Conservation (phyloP, 768 basidiomycete genomes). For the Lactarius hengduanensis region DNA sequence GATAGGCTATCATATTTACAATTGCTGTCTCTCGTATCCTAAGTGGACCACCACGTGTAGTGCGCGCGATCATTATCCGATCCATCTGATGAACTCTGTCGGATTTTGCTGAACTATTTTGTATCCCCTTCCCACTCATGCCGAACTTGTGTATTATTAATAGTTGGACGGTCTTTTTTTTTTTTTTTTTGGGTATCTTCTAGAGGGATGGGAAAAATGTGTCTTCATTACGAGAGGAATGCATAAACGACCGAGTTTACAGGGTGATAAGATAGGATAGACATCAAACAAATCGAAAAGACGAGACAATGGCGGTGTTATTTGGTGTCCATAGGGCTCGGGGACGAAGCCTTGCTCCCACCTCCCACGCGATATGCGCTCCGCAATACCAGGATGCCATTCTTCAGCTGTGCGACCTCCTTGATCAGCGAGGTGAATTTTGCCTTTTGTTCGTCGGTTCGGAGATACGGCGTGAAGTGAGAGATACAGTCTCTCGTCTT, state of each 20-base stretch:
- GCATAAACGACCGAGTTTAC: conserved; percentile 11
- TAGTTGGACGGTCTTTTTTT: conserved; percentile 8
- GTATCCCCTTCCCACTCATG: conserved; percentile 18
- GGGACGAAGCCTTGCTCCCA: conserved; percentile 23
- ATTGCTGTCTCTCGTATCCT: conserved; percentile 3
- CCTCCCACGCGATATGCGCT: conserved; percentile 24
- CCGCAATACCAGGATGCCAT: conserved; percentile 55
- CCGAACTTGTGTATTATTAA: conserved; percentile 26
- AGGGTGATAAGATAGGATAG: conserved; percentile 12
- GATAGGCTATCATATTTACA: conserved; percentile 26
- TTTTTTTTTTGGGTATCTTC: not conserved
- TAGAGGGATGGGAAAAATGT: not conserved
- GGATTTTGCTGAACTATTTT: conserved; percentile 12
- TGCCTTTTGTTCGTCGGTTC: conserved; percentile 63
- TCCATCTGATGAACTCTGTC: conserved; percentile 17
- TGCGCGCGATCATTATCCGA: conserved; percentile 21
- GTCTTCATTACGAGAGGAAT: conserved; percentile 6
- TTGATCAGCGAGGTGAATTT: conserved; percentile 79
- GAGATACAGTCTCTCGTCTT: conserved; percentile 79
- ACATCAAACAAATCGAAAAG: not conserved
- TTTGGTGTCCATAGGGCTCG: conserved; percentile 20
- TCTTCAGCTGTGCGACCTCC: conserved; percentile 72
- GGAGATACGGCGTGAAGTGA: conserved; percentile 74
- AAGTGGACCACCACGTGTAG: conserved; percentile 20
- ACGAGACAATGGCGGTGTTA: not conserved